Evolutionary conservation across 441 rosid genomes (phyloP).

Genomic region (Metrosideros polymorpha): DNA sequence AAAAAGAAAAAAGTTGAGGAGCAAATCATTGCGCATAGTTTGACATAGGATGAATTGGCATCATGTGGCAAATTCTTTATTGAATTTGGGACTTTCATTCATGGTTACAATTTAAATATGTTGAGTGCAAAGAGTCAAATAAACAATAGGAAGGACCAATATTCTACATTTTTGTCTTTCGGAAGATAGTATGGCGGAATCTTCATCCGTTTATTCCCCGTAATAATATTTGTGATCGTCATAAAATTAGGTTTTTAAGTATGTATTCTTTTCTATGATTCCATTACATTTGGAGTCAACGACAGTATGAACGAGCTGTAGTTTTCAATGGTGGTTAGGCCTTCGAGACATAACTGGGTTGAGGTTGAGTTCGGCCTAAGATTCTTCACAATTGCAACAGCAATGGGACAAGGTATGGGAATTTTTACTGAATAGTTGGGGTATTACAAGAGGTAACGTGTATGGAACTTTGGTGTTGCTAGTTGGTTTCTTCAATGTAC

Average conservation of each 20-base stretch:
- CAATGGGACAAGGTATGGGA: neutral
- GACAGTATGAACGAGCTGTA: neutral
- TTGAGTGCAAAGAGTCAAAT: neutral
- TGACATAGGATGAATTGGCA: neutral
- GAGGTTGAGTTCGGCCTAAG: neutral
- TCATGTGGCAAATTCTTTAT: too few relatives aligned
- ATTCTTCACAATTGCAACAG: neutral
- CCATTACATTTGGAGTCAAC: neutral
- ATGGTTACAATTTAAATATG: neutral
- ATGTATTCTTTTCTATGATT: neutral
- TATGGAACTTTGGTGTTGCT: neutral
- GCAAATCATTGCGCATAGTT: neutral
- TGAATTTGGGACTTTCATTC: neutral
- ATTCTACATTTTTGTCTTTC: neutral
- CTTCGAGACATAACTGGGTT: neutral
- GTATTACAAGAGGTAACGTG: neutral
- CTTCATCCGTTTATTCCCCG: neutral
- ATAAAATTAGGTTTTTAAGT: neutral
- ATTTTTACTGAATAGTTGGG: neutral
- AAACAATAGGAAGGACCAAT: neutral
- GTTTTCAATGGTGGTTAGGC: neutral
- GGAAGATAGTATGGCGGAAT: neutral
- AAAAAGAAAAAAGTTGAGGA: neutral
- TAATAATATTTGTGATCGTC: neutral
- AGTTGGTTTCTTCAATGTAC: too few relatives aligned